Evolutionary conservation across 2,329 filamentous ascomycete species (phyloP), one percentile per base, ranked within the genome.

Genomic region (Arthrocladium fulminans): DNA sequence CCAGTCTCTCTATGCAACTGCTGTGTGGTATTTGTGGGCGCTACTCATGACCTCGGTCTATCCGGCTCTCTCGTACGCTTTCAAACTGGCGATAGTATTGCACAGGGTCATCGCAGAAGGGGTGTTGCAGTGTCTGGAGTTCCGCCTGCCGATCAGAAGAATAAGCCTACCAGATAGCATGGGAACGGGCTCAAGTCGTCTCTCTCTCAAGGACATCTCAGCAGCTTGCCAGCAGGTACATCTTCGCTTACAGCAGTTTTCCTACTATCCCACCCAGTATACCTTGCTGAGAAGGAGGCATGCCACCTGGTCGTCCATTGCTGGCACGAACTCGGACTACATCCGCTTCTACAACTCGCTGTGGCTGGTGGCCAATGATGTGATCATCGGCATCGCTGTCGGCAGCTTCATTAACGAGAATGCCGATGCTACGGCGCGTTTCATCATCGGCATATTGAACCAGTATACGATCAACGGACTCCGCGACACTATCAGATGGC

Each of bases 311-410:
- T 86, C 88, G 50, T 97, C 90, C 63, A 85, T 97, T 48, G 96
- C 89, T 0, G 92, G 84, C 41, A 95, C 84, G 59, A 90, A 98
- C 65, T 88, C 90, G 0, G 92, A 98, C 65, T 98, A 98, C 65
- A 98, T 98, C 57, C 84, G 92, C 13, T 98, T 98, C 67, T 98
- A 97, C 70, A 98, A 98, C 65, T 96, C 88, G 61, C 73, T 98
- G 3, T 98, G 92, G 92, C 84, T 98, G 7, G 92, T 98, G 19
- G 89, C 89, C 24, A 98, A 98, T 69, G 92, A 98, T 68, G 85
- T 98, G 40, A 98, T 98, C 55, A 97, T 98, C 51, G 94, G 92
- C 22, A 96, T 98, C 57, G 92, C 92, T 1, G 70, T 98, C 6
- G 94, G 92, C 0, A 94, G 88, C 1, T 98, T 95, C 65, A 94